Evolutionary conservation across 2,329 filamentous ascomycete genomes (phyloP), one percentile per base, ranked within the genome.

Genomic region (Thielaviopsis cerberus): DNA sequence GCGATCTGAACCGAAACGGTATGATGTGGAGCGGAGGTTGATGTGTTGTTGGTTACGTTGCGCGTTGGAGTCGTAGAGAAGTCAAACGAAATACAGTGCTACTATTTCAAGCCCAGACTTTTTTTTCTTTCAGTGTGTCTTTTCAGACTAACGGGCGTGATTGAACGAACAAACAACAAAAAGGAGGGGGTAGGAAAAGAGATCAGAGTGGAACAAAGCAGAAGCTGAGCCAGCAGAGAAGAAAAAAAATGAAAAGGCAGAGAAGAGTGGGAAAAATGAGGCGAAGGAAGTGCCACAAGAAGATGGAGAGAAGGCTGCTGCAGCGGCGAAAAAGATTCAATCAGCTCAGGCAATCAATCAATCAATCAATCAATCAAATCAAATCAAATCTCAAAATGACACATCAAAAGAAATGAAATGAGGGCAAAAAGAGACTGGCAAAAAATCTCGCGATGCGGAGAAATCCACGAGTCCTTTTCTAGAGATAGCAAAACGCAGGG

Each of bases 1-100:
- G 26, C 54, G 54, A 57, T 54, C 51, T 51, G 52, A 52, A 51
- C 22, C 54, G 54, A 53, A 34, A 20, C n/a, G 51, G 45, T 27
- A 34, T 48, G 20, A 55, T 5, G 55, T 27, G 26, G 37, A 55
- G 51, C 37, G 26, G 22, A 22, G n/a, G 8, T 17, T 17, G 17
- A 20, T 48, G 34, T 17, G 34, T 41, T 41, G 34, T 41, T 41
- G 41, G n/a, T 48, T 48, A 48, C n/a, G 41, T 3, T n/a, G n/a
- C 41, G 41, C 41, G 41, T 48, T 22, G n/a, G 41, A 22, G n/a
- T 48, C n/a, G 41, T 48, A n/a, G 8, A 57, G 51, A 51, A 30
- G 55, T 50, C 54, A 54, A 48, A 48, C 17, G n/a, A 48, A 48
- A n/a, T 48, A 48, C 41, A 20, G 41, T 48, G 41, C 41, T 48